Evolutionary conservation across 805 yeast species (phyloP), one percentile per base, ranked within the genome.

Genomic region (Yamadazyma paraphyllophila): DNA sequence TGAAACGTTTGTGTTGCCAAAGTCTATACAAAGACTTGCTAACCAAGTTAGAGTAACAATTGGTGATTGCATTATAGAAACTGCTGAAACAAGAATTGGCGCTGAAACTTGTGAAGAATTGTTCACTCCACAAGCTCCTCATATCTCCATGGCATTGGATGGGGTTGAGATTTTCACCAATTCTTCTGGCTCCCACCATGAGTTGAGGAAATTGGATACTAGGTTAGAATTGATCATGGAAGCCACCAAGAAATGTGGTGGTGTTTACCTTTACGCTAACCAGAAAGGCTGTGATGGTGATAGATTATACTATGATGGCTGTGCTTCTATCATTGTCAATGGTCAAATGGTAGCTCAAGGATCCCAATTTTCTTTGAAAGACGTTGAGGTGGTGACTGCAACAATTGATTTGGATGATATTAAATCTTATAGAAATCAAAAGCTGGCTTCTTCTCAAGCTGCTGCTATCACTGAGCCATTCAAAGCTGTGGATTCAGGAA

Each of bases 261-360:
- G 99, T 30, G 81, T 94, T 24, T 94, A 94, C 57, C 70, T 94
- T 40, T 94, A 94, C 58, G 80, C 98, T 13, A 94, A 94, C 66
- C 99, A 95, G 67, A 83, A 86, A 53, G 99, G 99, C 2, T 94
- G 99, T 64, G 99, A 94, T 63, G 99, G 99, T 55, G 99, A 95
- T 61, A 76, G 99, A 47, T 69, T 94, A 36, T 94, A 94, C 66
- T 94, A 94, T 61, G 99, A 94, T 63, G 99, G 99, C 0, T 88
- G 97, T 71, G 97, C 99, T 0, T 71, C 89, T 58, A 94, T 95
- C 61, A 89, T 90, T 6, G 88, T 91, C 38, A 94, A 95, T 62
- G 99, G 99, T 30, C 69, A 82, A 50, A 83, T 95, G 51, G 84
- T 94, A 4, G 97, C 96, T 1, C 99, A 94, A 63, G 98, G 94